Conservation (phyloP, 495 filamentous ascomycete species). For the Penicillium desertorum region DNA sequence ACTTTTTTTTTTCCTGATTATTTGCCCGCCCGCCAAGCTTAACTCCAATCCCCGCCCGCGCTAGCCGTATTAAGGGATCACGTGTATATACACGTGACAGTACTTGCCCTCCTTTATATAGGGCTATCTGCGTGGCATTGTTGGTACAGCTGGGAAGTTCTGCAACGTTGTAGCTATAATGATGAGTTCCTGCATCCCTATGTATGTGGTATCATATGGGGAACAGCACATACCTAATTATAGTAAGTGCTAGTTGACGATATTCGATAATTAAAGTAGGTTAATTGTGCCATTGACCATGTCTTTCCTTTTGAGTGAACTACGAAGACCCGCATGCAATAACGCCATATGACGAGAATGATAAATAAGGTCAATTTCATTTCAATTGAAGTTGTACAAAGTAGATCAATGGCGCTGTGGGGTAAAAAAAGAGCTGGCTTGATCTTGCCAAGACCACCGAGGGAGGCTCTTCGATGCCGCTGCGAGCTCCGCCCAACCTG, state of each 20-base stretch:
- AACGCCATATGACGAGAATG: neutral
- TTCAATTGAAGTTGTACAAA: neutral
- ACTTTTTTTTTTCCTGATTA: slow-evolving; percentile 41
- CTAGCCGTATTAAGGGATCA: slow-evolving; percentile 13
- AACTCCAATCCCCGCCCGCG: slow-evolving; percentile 28
- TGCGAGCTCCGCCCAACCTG: slow-evolving; percentile 24
- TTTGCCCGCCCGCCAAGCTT: slow-evolving; percentile 30
- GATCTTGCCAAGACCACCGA: slow-evolving; percentile 26
- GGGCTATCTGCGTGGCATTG: slow-evolving; percentile 10
- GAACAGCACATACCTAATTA: neutral
- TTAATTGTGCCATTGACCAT: neutral
- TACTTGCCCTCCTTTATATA: slow-evolving; percentile 14
- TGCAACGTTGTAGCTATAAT: neutral
- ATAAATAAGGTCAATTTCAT: neutral
- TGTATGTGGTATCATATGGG: neutral
- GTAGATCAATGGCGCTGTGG: slow-evolving; percentile 4
- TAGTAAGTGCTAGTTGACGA: too few species aligned
- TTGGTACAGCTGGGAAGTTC: neutral
- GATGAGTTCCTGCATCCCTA: neutral
- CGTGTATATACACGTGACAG: neutral
- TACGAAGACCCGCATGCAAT: neutral
- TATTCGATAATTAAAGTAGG: neutral
- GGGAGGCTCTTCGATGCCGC: slow-evolving; percentile 19
- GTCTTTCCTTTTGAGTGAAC: neutral
- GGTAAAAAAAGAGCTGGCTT: slow-evolving; percentile 10